Base-by-base conservation (phyloP, 129 eudicot genomes). In the Pittosporum tobira region DNA sequence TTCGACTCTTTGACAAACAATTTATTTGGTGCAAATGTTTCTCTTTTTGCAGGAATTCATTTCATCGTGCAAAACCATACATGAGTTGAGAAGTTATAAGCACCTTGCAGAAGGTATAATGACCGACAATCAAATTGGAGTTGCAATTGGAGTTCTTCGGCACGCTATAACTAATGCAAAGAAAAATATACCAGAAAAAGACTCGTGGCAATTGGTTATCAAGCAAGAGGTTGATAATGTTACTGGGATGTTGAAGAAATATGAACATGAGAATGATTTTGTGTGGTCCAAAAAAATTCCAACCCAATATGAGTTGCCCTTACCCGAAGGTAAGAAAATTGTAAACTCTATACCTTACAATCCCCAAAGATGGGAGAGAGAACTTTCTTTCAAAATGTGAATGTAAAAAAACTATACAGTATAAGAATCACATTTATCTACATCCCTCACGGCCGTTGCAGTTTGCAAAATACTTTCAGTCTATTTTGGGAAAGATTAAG, bases 241-340 rank as follows among this genome's bases (percentile, higher is more conserved):
- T 66, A 53, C 48, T 3, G 77, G 7, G 22, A 28, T 81, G 70
- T 51, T 73, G 4, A 49, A 38, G 31, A 84, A 79, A 28, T 88
- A 74, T 37, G 75, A 76, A 62, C 78, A 72, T 14, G 94, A 88
- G 63, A 88, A 88, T 37, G 85, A 70, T 22, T 84, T 88, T 59
- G 82, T 78, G 2, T 80, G 84, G 94, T 75, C 46, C 34, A 76
- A 78, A 57, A 81, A 88, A 59, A 40, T 81, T 36, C 94, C 96
- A 1, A 22, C 15, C 23, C 66, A 63, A 7, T 56, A 73, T 20
- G 72, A 88, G 50, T 70, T 88, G 69, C 96, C 96, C 6, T 5
- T 9, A 24, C 71, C 69, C n/a, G 71, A 76, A 77, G 79, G 80
- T 64, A 79, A 63, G 36, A 84, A 74, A 59, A 70, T 88, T 25